Base-by-base conservation (phyloP, 768 basidiomycete genomes). In the Ramaria sp. region DNA sequence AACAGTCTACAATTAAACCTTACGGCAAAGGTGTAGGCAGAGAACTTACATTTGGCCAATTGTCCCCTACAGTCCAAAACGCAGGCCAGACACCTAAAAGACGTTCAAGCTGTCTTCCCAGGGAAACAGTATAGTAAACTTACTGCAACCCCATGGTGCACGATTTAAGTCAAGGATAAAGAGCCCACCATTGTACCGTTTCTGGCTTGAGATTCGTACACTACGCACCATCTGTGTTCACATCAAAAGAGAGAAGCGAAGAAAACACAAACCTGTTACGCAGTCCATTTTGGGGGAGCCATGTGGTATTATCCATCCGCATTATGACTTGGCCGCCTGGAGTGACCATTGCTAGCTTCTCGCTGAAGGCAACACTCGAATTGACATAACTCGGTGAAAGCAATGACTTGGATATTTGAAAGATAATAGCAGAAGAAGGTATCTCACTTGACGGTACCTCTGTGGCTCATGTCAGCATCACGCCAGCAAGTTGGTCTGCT, bases 61-160 rank as follows among this genome's bases (percentile, higher is more conserved):
- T 58, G 43, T 54, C 38, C 20, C 57, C 57, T 9, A 55, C 53
- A 12, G 50, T 82, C 87, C 86, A 88, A 66, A 83, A 88, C 5
- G 86, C 84, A 41, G 88, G 89, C 90, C 91, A 91, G 20, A 83
- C 79, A 60, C 77, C 85, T 87, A 39, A 10, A 49, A 42, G 39
- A 41, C 61, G 42, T 48, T 59, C 22, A 37, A 32, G 15, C 37
- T 5, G 45, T 30, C 41, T 50, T 43, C 42, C 30, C 48, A 30
- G 39, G 53, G 52, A 15, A 18, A 37, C 50, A 38, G 51, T 3
- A 13, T 34, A 30, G 24, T 39, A 28, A 48, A 68, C 77, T 53
- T 70, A 80, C 89, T 88, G 68, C 91, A 95, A 52, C 91, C 92
- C 79, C 84, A 89, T 0, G 91, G 91, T 44, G 90, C 89, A 66